A percentile compares a stretch with the other conserved stretches of the same genome.
phyloP scores from a whole-genome alignment of 2,329 filamentous ascomycete genomes.

The Scytalidium sp. region DNA sequence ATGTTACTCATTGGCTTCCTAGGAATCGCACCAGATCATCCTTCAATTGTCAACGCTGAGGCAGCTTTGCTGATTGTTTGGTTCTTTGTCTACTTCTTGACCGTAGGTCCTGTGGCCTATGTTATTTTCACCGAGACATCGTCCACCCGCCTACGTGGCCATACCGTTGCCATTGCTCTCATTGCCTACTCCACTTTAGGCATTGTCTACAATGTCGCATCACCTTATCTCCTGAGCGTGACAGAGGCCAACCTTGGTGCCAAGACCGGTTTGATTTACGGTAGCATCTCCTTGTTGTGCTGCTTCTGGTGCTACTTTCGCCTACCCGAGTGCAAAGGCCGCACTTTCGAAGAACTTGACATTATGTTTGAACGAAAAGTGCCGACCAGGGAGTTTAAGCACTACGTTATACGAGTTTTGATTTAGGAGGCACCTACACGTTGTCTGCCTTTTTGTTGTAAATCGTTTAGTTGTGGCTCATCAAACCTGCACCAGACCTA shows the following conservation, averaged over 20 bases:
- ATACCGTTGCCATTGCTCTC: constrained; percentile 38
- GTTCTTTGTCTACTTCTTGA: constrained; percentile 35
- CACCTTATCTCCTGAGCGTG: constrained; percentile 35
- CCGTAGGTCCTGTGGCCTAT: constrained; percentile 37
- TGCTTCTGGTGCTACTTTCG: constrained; percentile 32
- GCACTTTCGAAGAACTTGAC: constrained; percentile 17
- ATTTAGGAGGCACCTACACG: not conserved
- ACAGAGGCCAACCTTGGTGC: constrained; percentile 34
- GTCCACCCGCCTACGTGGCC: constrained; percentile 31
- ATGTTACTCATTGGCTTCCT: constrained; percentile 28
- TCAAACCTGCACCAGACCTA: too few relatives aligned
- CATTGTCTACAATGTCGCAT: constrained; percentile 24
- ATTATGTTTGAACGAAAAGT: constrained; percentile 13
- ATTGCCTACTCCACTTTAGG: constrained; percentile 36
- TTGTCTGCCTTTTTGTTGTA: not conserved
- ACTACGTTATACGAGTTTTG: constrained; percentile 17
- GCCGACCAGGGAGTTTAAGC: constrained; percentile 19
- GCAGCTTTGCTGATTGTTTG: constrained; percentile 34
- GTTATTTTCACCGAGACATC: constrained; percentile 37
- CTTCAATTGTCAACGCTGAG: constrained; percentile 26
- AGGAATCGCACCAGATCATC: constrained; percentile 30
- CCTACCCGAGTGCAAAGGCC: constrained; percentile 32
- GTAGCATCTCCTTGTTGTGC: constrained; percentile 27
- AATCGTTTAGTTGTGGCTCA: not conserved
- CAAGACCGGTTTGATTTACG: constrained; percentile 39